Evolutionary conservation across 2,329 filamentous ascomycete genomes (phyloP), one percentile per base, ranked within the genome.

Genomic region (Neocucurbitaria cava): DNA sequence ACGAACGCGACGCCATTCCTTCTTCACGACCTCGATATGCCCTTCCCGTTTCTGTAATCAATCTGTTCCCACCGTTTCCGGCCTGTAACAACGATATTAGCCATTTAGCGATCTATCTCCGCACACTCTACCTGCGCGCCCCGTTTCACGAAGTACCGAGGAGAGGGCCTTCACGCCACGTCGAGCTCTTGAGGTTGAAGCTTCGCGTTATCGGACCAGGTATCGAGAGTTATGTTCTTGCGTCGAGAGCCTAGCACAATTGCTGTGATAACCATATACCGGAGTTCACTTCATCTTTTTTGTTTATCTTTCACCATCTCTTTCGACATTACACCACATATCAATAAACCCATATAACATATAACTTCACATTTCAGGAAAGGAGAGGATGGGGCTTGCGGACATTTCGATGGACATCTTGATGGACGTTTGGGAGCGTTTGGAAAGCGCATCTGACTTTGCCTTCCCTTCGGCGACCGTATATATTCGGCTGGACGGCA

Each of bases 141-240:
- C 41, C 46, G 59, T 61, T 63, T 66, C 60, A 58, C 41, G 18
- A 63, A 76, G 74, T 68, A 78, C 76, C 75, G 74, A 78, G 69
- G 76, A 78, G 76, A 76, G 67, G 72, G 72, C 72, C 67, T 59
- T 68, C 63, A 59, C 40, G 44, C 49, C 44, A 44, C 33, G 62
- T 63, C 55, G 70, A 58, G 70, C 66, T 65, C 70, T 75, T 73
- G 73, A 75, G 73, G 73, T 75, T 75, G 53, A 75, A 75, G 71
- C 68, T 72, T 58, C 44, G 49, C 61, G 58, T 61, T 65, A 52
- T 54, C 44, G 54, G 42, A 47, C 39, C 47, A 46, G 53, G 49
- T 52, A 53, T 58, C 53, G 43, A 52, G 48, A 51, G 46, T 50
- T 55, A 47, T 47, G 44, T 62, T 64, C 63, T 65, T 64, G 72